Base-by-base conservation (phyloP, 345 rosid genomes). In the Arabidopsis suecica region DNA sequence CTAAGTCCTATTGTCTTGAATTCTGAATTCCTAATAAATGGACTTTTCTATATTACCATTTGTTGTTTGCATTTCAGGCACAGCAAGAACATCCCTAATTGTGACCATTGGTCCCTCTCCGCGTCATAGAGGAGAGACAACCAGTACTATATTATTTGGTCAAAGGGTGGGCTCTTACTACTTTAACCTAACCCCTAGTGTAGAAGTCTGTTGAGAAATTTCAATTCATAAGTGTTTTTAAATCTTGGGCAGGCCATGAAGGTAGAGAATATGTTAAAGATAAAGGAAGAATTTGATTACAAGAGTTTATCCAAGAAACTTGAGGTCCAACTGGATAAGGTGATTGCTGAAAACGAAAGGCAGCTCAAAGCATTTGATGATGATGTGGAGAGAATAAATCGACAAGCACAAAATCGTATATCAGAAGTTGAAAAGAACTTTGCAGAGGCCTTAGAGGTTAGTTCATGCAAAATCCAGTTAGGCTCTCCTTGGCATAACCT, bases 211-310 rank as follows among this genome's bases (percentile, higher is more conserved):
- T 33, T 37, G 61, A 38, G 20, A 62, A 13, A 18, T 62, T 63
- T 68, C 49, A 33, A 42, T 32, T 23, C 55, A 9, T 34, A 34
- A 65, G 41, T 41, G 6, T 61, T 44, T 42, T 34, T 44, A 34
- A 22, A 58, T 73, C 55, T 67, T 50, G 73, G 50, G 60, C 67
- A 93, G 99, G 97, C 99, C 69, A 96, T 96, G 99, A 96, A 93
- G 90, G 97, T 96, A 78, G 97, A 96, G 83, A 96, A 93, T 83
- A 93, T 96, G 99, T 80, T 96, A 84, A 93, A 86, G 88, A 85
- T 95, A 72, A 95, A 96, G 86, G 99, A 93, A 78, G 98, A 96
- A 82, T 96, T 91, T 86, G 99, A 96, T 83, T 96, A 91, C 79
- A 96, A 89, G 86, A 93, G 99, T 81, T 87, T 93, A 82, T 84